These are phyloP conservation scores for Suillus cothurnatus DNA, from an alignment of 768 basidiomycete genomes.

Conservation along the genomic window DNA sequence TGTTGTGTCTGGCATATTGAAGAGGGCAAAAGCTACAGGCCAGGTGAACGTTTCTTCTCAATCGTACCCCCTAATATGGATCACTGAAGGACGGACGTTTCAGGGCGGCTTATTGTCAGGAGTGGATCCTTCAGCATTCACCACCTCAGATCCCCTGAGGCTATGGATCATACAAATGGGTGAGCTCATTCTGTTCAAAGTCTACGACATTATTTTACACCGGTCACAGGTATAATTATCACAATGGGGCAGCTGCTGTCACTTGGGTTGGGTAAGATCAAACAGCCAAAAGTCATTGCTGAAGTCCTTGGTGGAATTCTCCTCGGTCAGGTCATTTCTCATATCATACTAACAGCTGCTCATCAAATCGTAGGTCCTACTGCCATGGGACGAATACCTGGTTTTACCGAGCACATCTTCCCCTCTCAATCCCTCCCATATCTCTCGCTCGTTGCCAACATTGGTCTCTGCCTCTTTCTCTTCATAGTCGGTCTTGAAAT, in stretches of 20 bases:
- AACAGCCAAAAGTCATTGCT: slow-evolving; percentile 85
- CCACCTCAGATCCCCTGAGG: slow-evolving; percentile 67
- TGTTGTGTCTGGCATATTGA: neutral
- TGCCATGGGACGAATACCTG: slow-evolving; percentile 79
- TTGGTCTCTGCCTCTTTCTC: slow-evolving; percentile 86
- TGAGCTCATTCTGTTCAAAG: slow-evolving; percentile 34
- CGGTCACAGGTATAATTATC: slow-evolving; percentile 72
- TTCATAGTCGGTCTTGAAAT: slow-evolving; percentile 95
- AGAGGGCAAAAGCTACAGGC: neutral
- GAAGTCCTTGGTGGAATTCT: slow-evolving; percentile 89
- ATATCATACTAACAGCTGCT: slow-evolving; percentile 41
- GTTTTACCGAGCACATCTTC: slow-evolving; percentile 87
- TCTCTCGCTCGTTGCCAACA: slow-evolving; percentile 85
- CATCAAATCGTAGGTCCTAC: slow-evolving; percentile 39
- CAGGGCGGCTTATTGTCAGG: slow-evolving; percentile 80
- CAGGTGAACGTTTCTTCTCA: neutral
- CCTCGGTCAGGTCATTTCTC: slow-evolving; percentile 50
- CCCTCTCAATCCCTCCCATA: slow-evolving; percentile 69
- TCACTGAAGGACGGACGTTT: neutral
- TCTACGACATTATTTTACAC: neutral
- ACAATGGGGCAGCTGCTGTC: slow-evolving; percentile 76
- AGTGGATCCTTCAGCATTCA: slow-evolving; percentile 68
- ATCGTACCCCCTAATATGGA: neutral
- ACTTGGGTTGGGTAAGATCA: slow-evolving; percentile 67
- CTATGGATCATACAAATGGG: slow-evolving; percentile 83